phyloP scores from a whole-genome alignment of 2,329 filamentous ascomycete genomes.

The Epichloe hybrida region DNA sequence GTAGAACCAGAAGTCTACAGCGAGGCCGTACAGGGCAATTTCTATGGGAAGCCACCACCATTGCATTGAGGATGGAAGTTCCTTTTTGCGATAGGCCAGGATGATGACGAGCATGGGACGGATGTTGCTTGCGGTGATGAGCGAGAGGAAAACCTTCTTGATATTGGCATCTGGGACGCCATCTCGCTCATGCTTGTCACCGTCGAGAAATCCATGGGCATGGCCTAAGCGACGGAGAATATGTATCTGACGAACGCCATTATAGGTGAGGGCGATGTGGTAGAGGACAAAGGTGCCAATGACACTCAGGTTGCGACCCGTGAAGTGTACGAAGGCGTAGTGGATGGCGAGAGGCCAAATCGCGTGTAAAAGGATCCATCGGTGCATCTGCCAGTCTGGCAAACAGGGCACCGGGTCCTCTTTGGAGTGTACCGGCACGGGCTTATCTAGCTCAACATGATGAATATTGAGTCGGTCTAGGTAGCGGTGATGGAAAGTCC shows the following conservation, averaged over 20 bases:
- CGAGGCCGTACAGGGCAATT: slow-evolving; percentile 3
- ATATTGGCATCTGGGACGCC: slow-evolving; percentile 19
- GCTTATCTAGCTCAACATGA: slow-evolving; percentile 6
- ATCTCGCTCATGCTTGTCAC: slow-evolving; percentile 20
- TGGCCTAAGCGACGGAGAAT: slow-evolving; percentile 19
- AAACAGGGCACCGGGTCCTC: slow-evolving; percentile 19
- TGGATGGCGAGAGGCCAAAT: background rate
- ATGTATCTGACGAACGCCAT: slow-evolving; percentile 18
- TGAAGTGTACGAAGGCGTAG: slow-evolving; percentile 14
- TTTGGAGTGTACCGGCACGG: slow-evolving; percentile 18
- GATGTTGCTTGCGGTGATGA: slow-evolving; percentile 4
- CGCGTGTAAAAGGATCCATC: slow-evolving; percentile 17
- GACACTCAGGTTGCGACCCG: slow-evolving; percentile 10
- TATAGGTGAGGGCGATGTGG: slow-evolving; percentile 16
- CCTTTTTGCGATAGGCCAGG: slow-evolving; percentile 12
- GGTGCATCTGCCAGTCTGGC: slow-evolving; percentile 15
- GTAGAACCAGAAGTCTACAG: slow-evolving; percentile 5
- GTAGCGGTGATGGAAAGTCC: slow-evolving; percentile 9
- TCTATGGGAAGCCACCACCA: slow-evolving; percentile 18
- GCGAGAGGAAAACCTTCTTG: slow-evolving; percentile 11
- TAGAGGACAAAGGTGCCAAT: slow-evolving; percentile 13
- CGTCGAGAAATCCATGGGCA: slow-evolving; percentile 15
- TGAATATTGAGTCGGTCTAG: slow-evolving; percentile 9
- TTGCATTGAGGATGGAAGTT: slow-evolving; percentile 7
- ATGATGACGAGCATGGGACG: slow-evolving; percentile 13